phyloP scores from a whole-genome alignment of 176 grass and related monocot species.

The Avena insularis region DNA sequence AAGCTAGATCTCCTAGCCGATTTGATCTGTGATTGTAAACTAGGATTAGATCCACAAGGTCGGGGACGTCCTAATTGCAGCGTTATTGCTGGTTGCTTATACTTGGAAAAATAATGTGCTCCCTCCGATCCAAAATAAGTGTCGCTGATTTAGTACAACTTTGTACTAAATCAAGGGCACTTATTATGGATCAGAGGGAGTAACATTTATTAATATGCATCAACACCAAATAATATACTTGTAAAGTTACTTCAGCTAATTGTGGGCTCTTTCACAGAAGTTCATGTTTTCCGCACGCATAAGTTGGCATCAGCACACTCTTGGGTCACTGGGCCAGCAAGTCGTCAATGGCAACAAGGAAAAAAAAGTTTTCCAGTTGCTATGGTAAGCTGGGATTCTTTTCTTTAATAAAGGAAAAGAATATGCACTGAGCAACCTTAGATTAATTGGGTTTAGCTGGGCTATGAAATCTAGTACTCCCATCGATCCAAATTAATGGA shows the following conservation, averaged over 20 bases:
- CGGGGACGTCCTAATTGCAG: not conserved
- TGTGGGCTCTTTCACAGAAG: not conserved
- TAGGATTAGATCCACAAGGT: not conserved
- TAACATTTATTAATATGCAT: not conserved
- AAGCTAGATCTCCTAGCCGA: not conserved
- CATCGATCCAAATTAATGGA: no score
- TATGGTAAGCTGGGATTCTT: not conserved
- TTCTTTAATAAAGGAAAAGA: not conserved
- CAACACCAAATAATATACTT: conserved; percentile 20
- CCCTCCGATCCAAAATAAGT: no score
- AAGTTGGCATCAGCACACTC: not conserved
- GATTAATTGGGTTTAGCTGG: not conserved
- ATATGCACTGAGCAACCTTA: not conserved
- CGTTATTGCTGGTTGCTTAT: not conserved
- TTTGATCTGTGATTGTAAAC: conserved; percentile 6
- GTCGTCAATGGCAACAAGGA: not conserved
- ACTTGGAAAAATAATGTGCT: not conserved
- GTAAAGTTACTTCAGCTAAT: conserved; percentile 24
- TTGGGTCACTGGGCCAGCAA: not conserved
- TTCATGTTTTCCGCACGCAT: not conserved
- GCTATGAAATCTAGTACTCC: not conserved
- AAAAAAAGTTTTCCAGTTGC: not conserved
- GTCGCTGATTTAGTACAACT: no score
- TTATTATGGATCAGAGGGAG: no score
- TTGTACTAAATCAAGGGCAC: no score